Conservation (phyloP, 164 flowering plant species). For the Chimonanthus praecox region DNA sequence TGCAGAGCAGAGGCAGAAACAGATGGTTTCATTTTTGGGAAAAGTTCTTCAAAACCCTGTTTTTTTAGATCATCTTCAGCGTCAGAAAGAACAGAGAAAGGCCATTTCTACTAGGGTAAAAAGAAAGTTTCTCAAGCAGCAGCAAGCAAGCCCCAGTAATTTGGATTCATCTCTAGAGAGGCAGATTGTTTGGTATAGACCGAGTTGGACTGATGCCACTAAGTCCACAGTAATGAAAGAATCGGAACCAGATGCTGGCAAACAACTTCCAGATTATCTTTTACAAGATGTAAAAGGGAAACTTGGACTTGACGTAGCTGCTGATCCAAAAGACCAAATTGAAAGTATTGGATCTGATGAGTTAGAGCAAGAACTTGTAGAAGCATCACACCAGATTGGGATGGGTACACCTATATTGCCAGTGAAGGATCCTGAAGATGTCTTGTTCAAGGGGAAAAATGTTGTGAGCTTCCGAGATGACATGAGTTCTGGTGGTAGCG, state of each 20-base stretch:
- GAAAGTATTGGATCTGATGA: constrained; percentile 22
- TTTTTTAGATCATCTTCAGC: constrained; percentile 43
- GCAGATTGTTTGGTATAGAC: constrained; percentile 36
- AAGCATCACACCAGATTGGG: constrained; percentile 15
- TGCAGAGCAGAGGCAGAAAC: constrained; percentile 75
- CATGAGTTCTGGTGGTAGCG: constrained; percentile 9
- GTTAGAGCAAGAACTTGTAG: constrained; percentile 20
- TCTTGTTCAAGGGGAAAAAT: constrained; percentile 32
- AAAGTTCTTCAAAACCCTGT: constrained; percentile 63
- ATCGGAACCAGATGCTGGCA: constrained; percentile 14
- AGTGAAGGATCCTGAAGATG: constrained; percentile 13
- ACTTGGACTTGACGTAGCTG: constrained; percentile 19
- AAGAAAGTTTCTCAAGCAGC: constrained; percentile 57
- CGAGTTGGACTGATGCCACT: constrained; percentile 15
- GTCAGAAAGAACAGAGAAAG: constrained; percentile 33
- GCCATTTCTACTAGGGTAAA: constrained; percentile 38
- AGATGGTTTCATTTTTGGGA: constrained; percentile 71
- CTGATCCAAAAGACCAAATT: constrained; percentile 18
- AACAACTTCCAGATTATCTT: constrained; percentile 20
- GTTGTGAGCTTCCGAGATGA: constrained; percentile 19
- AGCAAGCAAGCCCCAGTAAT: constrained; percentile 15
- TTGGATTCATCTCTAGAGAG: constrained; percentile 27
- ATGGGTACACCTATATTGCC: constrained; percentile 17
- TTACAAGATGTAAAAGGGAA: constrained; percentile 27
- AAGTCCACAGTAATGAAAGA: constrained; percentile 10